Base-by-base conservation (phyloP, 108 stramenopile species). In the Conticribra weissflogii region DNA sequence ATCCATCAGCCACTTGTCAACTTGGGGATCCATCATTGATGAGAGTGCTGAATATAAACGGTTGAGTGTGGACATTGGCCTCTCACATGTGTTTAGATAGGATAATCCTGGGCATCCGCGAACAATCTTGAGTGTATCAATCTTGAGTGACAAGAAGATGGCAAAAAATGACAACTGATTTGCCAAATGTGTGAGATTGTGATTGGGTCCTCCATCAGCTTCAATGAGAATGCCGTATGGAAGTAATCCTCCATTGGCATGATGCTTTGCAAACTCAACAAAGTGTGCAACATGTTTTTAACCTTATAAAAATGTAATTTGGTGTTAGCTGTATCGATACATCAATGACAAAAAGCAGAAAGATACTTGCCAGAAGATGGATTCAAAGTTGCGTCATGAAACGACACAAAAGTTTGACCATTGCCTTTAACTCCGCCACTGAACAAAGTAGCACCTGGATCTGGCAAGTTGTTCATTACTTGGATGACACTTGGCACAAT, bases 201-300 rank as follows among this genome's bases (percentile, higher is more conserved):
- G n/a, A 22, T 59, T 24, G 15, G n/a, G 57, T 3, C 57, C 57
- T n/a, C 57, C 57, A 59, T 59, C n/a, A 4, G 9, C 3, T 25
- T 59, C n/a, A 5, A 51, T 19, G 17, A 51, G 16, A 19, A 51
- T 18, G 4, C 4, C 4, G 19, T 51, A 51, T 19, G 50, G 50
- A 5, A 51, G 12, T 19, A n/a, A 16, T 16, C 19, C 16, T 51
- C 19, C 50, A 17, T 51, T 18, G 23, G 28, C 5, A 22, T 18
- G 17, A 41, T 59, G 57, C n/a, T 18, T 33, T 24, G 28, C 5
- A 15, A 24, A 41, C 16, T 59, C 23, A n/a, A 21, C 27, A 17
- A 59, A 41, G 34, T 59, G 31, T 5, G 57, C 57, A 59, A 24
- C 5, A 17, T 59, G 57, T 59, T 59, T 59, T 22, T 28, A 22